These are phyloP conservation scores for Hondaea fermentalgiana DNA, from an alignment of 108 stramenopile genomes.

Conservation along the genomic window DNA sequence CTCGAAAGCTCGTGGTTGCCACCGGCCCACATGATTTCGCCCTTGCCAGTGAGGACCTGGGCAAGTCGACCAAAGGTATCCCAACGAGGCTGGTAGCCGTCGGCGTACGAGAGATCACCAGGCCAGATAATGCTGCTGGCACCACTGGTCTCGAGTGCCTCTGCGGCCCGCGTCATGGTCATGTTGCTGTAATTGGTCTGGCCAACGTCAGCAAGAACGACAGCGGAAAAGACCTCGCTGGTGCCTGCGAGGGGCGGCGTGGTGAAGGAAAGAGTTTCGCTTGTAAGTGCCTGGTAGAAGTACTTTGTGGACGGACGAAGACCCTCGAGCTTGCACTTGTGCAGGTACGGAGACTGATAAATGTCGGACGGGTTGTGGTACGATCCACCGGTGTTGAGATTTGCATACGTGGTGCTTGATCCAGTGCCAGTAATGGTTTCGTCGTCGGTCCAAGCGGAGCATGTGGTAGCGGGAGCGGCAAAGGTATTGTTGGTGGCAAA, in stretches of 20 bases:
- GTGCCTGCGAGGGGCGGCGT: constrained; percentile 7
- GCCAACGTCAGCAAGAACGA: not conserved
- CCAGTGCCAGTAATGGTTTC: not conserved
- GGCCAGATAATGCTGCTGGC: not conserved
- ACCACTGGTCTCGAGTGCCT: no score
- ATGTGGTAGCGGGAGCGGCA: not conserved
- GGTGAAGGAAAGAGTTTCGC: not conserved
- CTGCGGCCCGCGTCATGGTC: not conserved
- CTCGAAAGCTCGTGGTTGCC: constrained; percentile 45
- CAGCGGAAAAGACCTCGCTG: not conserved
- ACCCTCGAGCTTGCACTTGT: not conserved
- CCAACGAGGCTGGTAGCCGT: constrained; percentile 35
- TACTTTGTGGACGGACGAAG: not conserved
- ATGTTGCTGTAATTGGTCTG: not conserved
- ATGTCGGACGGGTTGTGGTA: not conserved
- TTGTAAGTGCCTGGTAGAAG: not conserved
- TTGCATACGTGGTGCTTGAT: not conserved
- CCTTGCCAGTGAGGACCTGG: constrained; percentile 23
- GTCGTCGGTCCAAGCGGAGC: not conserved
- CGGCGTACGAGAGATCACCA: not conserved
- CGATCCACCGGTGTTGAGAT: not conserved
- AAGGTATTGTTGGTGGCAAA: not conserved
- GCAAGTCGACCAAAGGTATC: constrained; percentile 36
- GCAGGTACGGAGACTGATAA: not conserved
- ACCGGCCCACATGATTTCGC: constrained; percentile 30